Percentiles rank a stretch among this genome's conserved stretches.
phyloP scores from a whole-genome alignment of 2,329 filamentous ascomycete genomes.

The Neonectria neomacrospora region DNA sequence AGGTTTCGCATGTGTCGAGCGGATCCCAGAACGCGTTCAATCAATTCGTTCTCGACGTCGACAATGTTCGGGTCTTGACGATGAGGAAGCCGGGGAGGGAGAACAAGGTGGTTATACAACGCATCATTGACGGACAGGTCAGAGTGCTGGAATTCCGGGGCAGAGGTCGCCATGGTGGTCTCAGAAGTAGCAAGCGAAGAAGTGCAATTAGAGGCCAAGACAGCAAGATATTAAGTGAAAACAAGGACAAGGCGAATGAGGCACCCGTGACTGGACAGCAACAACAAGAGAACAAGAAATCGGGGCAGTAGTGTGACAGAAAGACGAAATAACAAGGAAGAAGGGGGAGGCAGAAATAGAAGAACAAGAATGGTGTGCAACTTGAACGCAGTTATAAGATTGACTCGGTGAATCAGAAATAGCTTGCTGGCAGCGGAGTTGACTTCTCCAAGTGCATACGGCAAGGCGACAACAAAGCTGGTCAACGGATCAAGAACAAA shows the following conservation, averaged over 20 bases:
- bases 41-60: slow-evolving; percentile 30
- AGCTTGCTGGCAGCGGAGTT: not conserved
- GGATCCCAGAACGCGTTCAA: slow-evolving; percentile 30
- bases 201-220: not conserved
- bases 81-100: slow-evolving; percentile 40
- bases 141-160: slow-evolving; percentile 5
- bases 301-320: not conserved
- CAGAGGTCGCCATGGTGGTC: not conserved
- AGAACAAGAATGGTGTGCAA: not conserved
- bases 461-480: not conserved
- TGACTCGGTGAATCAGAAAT: not conserved
- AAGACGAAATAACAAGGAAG: not conserved
- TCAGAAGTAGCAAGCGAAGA: not conserved
- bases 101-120: slow-evolving; percentile 40
- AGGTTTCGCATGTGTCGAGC: slow-evolving; percentile 33
- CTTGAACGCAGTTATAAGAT: not conserved
- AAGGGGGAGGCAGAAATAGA: not conserved
- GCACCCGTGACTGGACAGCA: not conserved
- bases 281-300: not conserved
- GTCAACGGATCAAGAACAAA: too few species aligned
- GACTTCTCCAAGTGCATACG: not conserved
- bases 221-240: not conserved
- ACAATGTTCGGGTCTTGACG: slow-evolving; percentile 30
- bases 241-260: not conserved
- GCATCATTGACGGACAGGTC: slow-evolving; percentile 31